Conservation (phyloP, 169 alveolate species). For the Cryptosporidium ubiquitum region DNA sequence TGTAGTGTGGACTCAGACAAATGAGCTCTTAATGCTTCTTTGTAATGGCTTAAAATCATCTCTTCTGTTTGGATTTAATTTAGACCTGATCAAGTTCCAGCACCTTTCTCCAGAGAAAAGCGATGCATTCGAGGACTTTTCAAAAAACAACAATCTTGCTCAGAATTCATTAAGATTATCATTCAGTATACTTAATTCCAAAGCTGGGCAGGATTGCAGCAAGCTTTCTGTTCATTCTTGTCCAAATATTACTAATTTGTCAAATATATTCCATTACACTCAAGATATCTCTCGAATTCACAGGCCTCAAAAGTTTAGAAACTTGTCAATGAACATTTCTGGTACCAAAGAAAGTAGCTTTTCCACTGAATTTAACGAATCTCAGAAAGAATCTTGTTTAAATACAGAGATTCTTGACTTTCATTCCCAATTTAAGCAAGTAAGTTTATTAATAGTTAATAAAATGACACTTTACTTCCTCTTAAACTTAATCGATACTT, state of each 20-base stretch:
- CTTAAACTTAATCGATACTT: background rate
- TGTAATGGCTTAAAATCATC: conserved; percentile 9
- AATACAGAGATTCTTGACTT: background rate
- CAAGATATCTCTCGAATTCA: conserved; percentile 39
- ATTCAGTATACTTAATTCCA: background rate
- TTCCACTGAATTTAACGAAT: background rate
- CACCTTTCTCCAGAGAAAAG: background rate
- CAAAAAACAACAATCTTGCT: background rate
- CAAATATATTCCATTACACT: conserved; percentile 8
- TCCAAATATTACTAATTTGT: background rate
- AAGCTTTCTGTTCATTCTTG: background rate
- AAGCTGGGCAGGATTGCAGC: background rate
- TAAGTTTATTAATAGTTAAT: conserved; percentile 5
- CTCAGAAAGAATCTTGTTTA: background rate
- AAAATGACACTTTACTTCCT: background rate
- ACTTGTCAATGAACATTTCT: background rate
- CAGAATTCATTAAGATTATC: background rate
- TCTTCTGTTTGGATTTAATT: background rate
- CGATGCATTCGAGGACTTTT: background rate
- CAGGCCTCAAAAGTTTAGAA: conserved; percentile 24
- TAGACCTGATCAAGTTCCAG: background rate
- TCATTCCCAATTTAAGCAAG: conserved; percentile 8
- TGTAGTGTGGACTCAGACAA: background rate
- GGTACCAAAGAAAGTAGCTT: background rate
- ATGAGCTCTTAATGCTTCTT: conserved; percentile 1